A percentile compares a stretch with the other conserved stretches of the same genome.
These are phyloP conservation scores for Tieghemiomyces parasiticus DNA, from an alignment of 192 early-diverging fungal species.

Conservation along the genomic window DNA sequence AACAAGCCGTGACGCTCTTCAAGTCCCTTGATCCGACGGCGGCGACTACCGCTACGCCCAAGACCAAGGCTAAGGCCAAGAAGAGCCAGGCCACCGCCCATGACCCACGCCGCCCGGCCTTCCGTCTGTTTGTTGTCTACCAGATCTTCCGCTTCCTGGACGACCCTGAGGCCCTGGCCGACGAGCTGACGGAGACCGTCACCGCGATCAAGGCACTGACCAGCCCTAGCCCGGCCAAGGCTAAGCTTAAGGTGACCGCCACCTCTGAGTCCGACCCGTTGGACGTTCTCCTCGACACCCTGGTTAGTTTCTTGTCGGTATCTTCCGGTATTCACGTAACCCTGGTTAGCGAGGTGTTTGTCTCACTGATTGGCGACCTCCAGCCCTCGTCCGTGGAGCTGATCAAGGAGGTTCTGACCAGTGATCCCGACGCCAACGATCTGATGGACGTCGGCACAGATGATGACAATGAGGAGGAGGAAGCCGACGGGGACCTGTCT, in stretches of 20 bases:
- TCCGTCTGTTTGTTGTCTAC: background rate
- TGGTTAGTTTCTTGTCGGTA: constrained; percentile 77
- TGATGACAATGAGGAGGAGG: constrained; percentile 29
- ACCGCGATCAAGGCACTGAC: no score
- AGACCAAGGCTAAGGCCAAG: no score
- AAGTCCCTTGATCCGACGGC: background rate
- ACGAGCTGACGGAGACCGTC: constrained; percentile 29
- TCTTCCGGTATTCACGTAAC: constrained; percentile 57
- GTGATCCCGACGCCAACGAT: constrained; percentile 47
- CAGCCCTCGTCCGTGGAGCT: constrained; percentile 47
- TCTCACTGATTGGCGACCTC: constrained; percentile 55
- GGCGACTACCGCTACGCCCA: background rate
- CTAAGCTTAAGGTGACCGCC: no score
- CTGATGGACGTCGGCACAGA: constrained; percentile 36
- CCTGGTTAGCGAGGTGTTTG: constrained; percentile 73
- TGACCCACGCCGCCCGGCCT: background rate
- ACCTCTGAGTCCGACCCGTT: constrained; percentile 64
- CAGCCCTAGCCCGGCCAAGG: no score
- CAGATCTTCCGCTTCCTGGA: background rate
- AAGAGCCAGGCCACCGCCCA: no score
- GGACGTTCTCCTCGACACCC: constrained; percentile 88
- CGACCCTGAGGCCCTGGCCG: constrained; percentile 16
- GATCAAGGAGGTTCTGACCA: constrained; percentile 42
- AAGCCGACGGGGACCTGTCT: constrained; percentile 20
- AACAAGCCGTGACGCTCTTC: background rate